Conservation (phyloP, 495 filamentous ascomycete species). For the Neurospora tetrasperma region DNA sequence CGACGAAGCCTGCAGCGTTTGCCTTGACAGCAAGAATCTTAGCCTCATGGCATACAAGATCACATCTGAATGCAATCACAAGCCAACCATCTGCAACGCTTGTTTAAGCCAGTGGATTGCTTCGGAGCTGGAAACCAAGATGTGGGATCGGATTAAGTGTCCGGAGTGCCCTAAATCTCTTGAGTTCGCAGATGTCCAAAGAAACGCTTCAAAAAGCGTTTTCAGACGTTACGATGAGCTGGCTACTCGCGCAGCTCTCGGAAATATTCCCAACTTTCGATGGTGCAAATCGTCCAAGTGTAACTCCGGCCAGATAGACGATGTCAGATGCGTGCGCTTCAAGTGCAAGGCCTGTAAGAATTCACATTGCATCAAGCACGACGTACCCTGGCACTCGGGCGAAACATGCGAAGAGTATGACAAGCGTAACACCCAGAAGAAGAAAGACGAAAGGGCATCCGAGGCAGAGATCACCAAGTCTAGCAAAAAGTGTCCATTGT, state of each 20-base stretch:
- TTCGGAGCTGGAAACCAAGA: constrained; percentile 20
- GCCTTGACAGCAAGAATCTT: constrained; percentile 27
- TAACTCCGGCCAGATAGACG: constrained; percentile 34
- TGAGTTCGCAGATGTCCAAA: constrained; percentile 22
- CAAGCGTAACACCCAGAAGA: constrained; percentile 14
- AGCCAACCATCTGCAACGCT: constrained; percentile 23
- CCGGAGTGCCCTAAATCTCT: constrained; percentile 31
- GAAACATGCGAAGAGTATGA: constrained; percentile 41
- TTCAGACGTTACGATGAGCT: constrained; percentile 29
- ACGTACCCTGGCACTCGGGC: constrained; percentile 37
- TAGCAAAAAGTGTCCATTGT: constrained; percentile 35
- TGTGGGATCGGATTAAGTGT: constrained; percentile 28
- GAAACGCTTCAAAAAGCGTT: constrained; percentile 18
- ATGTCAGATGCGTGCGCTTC: constrained; percentile 25
- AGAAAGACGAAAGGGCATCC: constrained; percentile 27
- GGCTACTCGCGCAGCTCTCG: constrained; percentile 20
- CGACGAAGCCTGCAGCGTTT: constrained; percentile 26
- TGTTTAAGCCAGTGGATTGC: constrained; percentile 29
- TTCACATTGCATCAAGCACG: constrained; percentile 33
- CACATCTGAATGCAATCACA: constrained; percentile 25
- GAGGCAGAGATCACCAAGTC: constrained; percentile 28
- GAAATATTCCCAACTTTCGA: constrained; percentile 26
- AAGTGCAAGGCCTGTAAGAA: constrained; percentile 29
- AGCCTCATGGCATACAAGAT: constrained; percentile 25
- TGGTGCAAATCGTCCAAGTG: constrained; percentile 33